Base-by-base conservation (phyloP, 2,329 filamentous ascomycete species). In the Drechslerella coelobrocha region DNA sequence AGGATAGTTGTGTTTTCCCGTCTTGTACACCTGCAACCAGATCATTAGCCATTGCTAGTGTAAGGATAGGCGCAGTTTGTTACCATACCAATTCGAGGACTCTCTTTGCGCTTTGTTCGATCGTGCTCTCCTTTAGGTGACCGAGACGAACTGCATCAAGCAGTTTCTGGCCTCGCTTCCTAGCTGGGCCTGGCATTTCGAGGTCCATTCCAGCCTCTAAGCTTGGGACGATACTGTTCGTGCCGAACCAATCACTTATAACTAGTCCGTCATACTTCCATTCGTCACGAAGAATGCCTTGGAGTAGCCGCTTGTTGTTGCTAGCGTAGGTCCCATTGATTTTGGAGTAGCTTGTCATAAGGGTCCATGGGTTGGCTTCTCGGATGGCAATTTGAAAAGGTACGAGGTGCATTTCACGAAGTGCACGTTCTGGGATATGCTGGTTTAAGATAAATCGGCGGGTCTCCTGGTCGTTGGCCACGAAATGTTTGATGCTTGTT, bases 381-480 rank as follows among this genome's bases (percentile, higher is more conserved):
- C 83, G 80, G 19, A 85, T 81, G 4, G 82, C 81, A 43, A 86
- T 79, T 78, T 86, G 84, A 76, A 86, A 86, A 0, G 84, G 83
- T 53, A 85, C 79, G 6, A 84, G 77, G 73, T 86, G 86, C 47
- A 86, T 83, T 79, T 86, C 84, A 31, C 85, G 81, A 63, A 86
- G 78, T 9, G 84, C 84, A 23, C 84, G 80, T 73, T 84, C 81
- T 0, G 83, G 84, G 29, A 86, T 77, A 48, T 84, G 82, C 63
- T 81, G 81, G 72, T 86, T 81, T 0, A 86, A 83, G 6, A 81
- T 82, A 78, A 84, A 84, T 17, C 84, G 81, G 77, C 81, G 82
- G 74, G 85, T 83, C 76, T 86, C 84, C 74, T 86, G 84, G 74
- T 86, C 85, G 72, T 86, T 86, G 77, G 83, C 85, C 19, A 86